A percentile compares a stretch with the other conserved stretches of the same genome.
Conservation (phyloP, 306 rosid species). For the Glycyrrhiza uralensis region DNA sequence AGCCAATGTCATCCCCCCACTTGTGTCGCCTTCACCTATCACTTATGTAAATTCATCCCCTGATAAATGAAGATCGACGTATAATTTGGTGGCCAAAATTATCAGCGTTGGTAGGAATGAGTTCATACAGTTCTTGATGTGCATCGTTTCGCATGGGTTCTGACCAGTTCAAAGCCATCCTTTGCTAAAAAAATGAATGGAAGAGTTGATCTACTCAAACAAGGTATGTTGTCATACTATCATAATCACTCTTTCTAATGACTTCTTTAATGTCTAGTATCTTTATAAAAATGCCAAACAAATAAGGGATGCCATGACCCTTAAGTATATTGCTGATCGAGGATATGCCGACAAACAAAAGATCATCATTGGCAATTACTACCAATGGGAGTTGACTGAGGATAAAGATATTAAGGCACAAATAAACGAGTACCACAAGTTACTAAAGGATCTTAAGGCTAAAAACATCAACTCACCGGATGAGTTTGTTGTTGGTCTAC, state of each 20-base stretch:
- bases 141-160: too few relatives aligned
- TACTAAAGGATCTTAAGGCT: not conserved
- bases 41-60: too few relatives aligned
- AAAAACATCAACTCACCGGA: not conserved
- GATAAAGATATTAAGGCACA: not conserved
- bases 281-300: not conserved
- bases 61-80: too few relatives aligned
- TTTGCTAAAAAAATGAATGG: too few relatives aligned
- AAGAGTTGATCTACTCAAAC: too few relatives aligned
- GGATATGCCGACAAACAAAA: not conserved
- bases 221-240: too few relatives aligned
- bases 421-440: not conserved
- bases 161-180: too few relatives aligned
- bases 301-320: not conserved
- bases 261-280: not conserved
- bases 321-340: not conserved
- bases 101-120: too few relatives aligned
- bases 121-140: too few relatives aligned
- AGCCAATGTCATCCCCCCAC: too few relatives aligned
- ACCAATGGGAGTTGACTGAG: not conserved
- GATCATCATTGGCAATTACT: not conserved
- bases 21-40: too few relatives aligned
- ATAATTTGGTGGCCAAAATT: too few relatives aligned
- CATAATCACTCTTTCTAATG: not conserved
- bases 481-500: not conserved